Evolutionary conservation across 1,284 basidiomycete species (phyloP), one percentile per base, ranked within the genome.

Genomic region (Stereum hirsutum): DNA sequence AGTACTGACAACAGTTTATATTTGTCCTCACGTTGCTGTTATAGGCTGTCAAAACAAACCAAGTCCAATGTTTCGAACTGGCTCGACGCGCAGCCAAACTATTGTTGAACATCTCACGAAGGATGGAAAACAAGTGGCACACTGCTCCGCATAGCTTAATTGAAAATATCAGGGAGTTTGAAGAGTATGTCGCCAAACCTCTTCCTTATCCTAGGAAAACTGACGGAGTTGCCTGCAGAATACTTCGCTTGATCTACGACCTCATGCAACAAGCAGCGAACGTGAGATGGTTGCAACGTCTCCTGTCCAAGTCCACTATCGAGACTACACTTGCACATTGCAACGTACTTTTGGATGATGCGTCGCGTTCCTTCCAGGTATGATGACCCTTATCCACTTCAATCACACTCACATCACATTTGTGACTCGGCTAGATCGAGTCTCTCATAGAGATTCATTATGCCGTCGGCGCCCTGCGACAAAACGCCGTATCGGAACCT

Each of bases 361-460:
- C 72, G 6, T 59, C 66, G 6, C 61, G 63, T 33, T 64, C 70
- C 3, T 73, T 75, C 46, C 72, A 75, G 59, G 72, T 69, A 19
- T 8, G n/a, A 15, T 19, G 30, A 10, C 15, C 28, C 19, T 23
- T 5, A 12, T 6, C 15, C 11, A 34, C 6, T 8, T 39, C 25
- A 28, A 21, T 7, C 23, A 5, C n/a, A 24, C 21, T 5, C 32
- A 42, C 5, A 15, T 19, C 31, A 37, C 37, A 12, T 25, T 8
- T 21, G 11, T 24, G 6, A 8, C 5, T 39, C 5, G 20, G 1
- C 25, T 33, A 74, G 73, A 59, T 72, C 10, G 62, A 70, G 2
- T 69, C 70, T 1, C 61, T 75, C 6, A 68, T 75, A 38, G 66
- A 72, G 42, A 66, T 75, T n/a, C 72, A 75, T 47, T 63, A 68